Evolutionary conservation across 345 rosid species (phyloP).

Genomic region (Hibiscus syriacus): DNA sequence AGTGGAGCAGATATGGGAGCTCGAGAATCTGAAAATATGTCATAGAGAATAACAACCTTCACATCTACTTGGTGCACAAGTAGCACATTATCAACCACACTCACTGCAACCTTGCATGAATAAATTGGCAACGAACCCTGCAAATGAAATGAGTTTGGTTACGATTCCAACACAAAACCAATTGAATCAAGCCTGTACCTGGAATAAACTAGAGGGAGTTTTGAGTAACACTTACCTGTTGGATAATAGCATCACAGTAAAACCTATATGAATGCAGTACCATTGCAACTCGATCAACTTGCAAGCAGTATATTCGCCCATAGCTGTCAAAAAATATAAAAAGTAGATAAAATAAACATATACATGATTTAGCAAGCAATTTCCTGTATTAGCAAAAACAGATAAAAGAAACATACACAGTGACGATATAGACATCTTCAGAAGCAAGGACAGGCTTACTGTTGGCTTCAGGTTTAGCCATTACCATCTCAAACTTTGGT

Average conservation of each 20-base stretch:
- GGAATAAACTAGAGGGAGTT: background rate
- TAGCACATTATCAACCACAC: conserved; percentile 81
- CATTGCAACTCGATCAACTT: conserved; percentile 97
- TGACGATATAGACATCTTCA: conserved; percentile 77
- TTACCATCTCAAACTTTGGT: conserved; percentile 93
- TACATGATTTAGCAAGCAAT: conserved; percentile 1
- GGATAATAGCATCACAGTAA: conserved; percentile 93
- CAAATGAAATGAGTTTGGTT: conserved; percentile 2
- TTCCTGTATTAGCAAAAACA: conserved; percentile 2
- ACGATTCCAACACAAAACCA: conserved; percentile 1
- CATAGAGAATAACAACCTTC: conserved; percentile 92
- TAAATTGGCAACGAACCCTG: conserved; percentile 97
- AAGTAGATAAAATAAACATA: conserved; percentile 7
- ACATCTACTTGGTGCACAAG: conserved; percentile 98
- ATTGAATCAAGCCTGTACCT: background rate
- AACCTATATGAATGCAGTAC: conserved; percentile 80
- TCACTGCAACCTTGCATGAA: conserved; percentile 80
- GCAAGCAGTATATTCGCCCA: conserved; percentile 97
- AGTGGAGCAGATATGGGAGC: conserved; percentile 99
- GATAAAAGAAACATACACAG: conserved; percentile 52
- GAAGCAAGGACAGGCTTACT: conserved; percentile 84
- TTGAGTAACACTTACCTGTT: conserved; percentile 45
- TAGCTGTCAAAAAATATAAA: conserved; percentile 51
- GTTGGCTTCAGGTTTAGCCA: conserved; percentile 83
- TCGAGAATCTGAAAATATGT: conserved; percentile 80